Percentiles rank a stretch among this genome's conserved stretches.
phyloP scores from a whole-genome alignment of 2,329 filamentous ascomycete species.

The Eutypella sp. region DNA sequence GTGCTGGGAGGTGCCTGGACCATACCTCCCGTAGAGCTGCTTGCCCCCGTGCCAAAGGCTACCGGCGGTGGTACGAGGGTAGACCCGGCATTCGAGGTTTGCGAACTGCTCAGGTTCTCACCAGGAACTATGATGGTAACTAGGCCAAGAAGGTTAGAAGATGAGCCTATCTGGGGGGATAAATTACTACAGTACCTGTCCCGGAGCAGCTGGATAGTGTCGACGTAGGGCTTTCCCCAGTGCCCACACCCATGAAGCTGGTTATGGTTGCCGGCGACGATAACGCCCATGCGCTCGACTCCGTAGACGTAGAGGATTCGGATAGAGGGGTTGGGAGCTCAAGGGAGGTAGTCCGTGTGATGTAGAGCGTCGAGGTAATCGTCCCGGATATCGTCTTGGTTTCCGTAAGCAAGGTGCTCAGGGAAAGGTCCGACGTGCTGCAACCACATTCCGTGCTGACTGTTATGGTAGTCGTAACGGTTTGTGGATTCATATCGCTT shows the following conservation, averaged over 20 bases:
- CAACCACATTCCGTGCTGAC: neutral
- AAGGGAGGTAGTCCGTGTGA: too few relatives aligned
- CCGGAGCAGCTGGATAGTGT: neutral
- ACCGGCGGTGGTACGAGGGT: too few relatives aligned
- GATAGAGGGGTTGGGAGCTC: too few relatives aligned
- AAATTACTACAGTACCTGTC: neutral
- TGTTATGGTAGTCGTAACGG: neutral
- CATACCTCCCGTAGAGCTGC: neutral
- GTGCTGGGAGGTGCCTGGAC: neutral
- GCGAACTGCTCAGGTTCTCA: neutral
- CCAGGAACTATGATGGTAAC: neutral
- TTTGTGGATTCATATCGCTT: neutral
- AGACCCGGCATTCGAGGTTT: neutral
- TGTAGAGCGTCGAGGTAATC: too few relatives aligned
- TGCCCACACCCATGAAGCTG: neutral
- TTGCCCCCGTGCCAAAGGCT: neutral
- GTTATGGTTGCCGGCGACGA: neutral
- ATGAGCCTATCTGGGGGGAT: neutral
- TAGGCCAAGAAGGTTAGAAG: neutral
- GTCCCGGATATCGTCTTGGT: neutral
- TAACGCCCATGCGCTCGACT: neutral
- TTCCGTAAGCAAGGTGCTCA: neutral
- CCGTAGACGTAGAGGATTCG: neutral
- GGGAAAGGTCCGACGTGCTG: neutral
- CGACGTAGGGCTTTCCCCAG: neutral